Base-by-base conservation (phyloP, 345 rosid genomes). In the Cardamine occulta region DNA sequence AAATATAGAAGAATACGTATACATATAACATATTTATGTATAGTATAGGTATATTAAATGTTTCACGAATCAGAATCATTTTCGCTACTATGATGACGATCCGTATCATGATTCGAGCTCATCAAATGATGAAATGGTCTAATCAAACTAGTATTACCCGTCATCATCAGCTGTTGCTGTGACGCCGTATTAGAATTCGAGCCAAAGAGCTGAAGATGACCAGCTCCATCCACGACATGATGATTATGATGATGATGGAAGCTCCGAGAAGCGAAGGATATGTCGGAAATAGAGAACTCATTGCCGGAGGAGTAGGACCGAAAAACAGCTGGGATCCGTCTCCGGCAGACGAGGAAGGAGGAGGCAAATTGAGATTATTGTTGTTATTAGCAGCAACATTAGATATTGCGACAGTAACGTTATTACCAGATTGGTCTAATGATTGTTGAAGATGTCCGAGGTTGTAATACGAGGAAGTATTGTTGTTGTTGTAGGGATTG, bases 361-460 rank as follows among this genome's bases (percentile, higher is more conserved):
- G 64, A 17, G 87, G 72, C 14, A 82, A 51, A 65, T 81, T 66
- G 28, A 81, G 78, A 68, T 85, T 75, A 24, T 13, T 32, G 55
- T 64, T 75, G 48, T 29, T 76, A 45, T 45, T 55, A 69, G 66
- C 67, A 58, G 84, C 65, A 64, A 67, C 80, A 49, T 86, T 90
- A 8, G 84, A 6, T 49, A 86, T 87, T 23, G 91, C 74, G 31
- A 81, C 74, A 40, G 85, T 77, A 48, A 88, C 93, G 72, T 88
- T 89, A 72, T 69, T 77, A 58, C 96, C 97, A 58, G 84, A 82
- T 28, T 87, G 96, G 49, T 92, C 86, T 65, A 89, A 76, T 60
- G 96, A 87, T 10, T 88, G 81, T 73, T 78, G 87, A 29, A 94
- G 82, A 81, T 87, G 88, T 74, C 89, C 92, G 78, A 82, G 86